Base-by-base conservation (phyloP, 768 basidiomycete species). In the Galerina sulciceps region DNA sequence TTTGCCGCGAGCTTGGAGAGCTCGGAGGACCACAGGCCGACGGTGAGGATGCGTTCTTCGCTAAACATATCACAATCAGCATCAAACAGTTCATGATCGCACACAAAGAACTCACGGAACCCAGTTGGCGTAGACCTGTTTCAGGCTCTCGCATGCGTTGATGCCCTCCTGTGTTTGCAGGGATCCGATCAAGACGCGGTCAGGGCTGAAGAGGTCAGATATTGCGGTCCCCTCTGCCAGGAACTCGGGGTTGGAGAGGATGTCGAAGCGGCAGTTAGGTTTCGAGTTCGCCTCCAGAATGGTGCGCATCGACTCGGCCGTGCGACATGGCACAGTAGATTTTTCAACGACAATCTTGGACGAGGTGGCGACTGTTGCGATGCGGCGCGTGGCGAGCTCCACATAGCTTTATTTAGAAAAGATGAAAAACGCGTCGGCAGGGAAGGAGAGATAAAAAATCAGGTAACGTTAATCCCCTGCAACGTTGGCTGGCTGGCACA, bases 341-440 rank as follows among this genome's bases (percentile, higher is more conserved):
- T 99, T 99, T 72, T 99, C 97, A 60, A 99, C 96, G 53, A 99
- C 97, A 67, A 99, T 99, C 82, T 99, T 99, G 73, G 87, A 90
- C 1, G 91, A 87, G 20, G 80, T 89, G 46, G 97, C 93, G 57
- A 98, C 90, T 43, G 85, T 86, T 42, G 97, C 97, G 64, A 99
- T 99, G 66, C 91, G 91, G 66, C 97, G 93, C 26, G 97, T 99
- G 51, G 96, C 97, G 31, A 91, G 85, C 71, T 99, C 97, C 62
- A 99, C 93, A 75, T 96, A 99, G 81, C 96, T 99, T 67, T 36
- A 53, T 49, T 35, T 44, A 47, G 15, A 49, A 17, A 58, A 49
- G 55, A 56, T 5, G 54, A 53, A 50, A 59, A 34, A 52, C 60
- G 55, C 48, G 61, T 55, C 66, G 46, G 44, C 43, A 53, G 40